Evolutionary conservation across 768 basidiomycete species (phyloP), one percentile per base, ranked within the genome.

Genomic region (Naganishia antarctica): DNA sequence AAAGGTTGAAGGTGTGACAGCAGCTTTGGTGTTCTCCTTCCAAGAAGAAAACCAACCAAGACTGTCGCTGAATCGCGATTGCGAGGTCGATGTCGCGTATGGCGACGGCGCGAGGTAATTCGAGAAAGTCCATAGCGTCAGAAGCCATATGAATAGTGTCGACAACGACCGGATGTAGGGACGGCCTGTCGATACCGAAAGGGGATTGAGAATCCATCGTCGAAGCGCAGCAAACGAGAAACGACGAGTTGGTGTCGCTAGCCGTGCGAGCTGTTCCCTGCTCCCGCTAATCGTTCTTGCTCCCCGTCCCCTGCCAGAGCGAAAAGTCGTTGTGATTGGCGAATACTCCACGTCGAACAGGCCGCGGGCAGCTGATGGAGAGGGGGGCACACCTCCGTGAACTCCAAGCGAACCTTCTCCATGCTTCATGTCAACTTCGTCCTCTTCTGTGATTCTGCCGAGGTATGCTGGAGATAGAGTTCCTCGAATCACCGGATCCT

Each of bases 1-100:
- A 26, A 45, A 15, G 0, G 68, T 66, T 1, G 70, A 69, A 7
- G 72, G 50, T 32, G 28, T 25, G 9, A 60, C 15, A 12, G 40
- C 28, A 8, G 34, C 40, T 16, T 18, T 57, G 29, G 13, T 23
- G 61, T 49, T 25, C 8, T 25, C 47, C 34, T 53, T 53, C 26
- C 28, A 63, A 8, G 37, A 47, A 23, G 32, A 4, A 12, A 57
- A 40, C 53, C 53, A 57, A 34, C 34, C n/a, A 21, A 57, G 8
- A 34, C 34, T 40, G 13, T 29, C 23, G 18, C 37, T n/a, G 2
- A 57, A 57, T 34, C 32, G 37, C 32, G 34, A 57, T 18, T 31
- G 37, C 11, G 40, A 53, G 25, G 8, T 31, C 13, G 34, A 37
- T n/a, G 32, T 29, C 15, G 34, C 40, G 12, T 23, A 5, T 41